Base-by-base conservation (phyloP, 306 rosid species). In the Mimosa bimucronata region DNA sequence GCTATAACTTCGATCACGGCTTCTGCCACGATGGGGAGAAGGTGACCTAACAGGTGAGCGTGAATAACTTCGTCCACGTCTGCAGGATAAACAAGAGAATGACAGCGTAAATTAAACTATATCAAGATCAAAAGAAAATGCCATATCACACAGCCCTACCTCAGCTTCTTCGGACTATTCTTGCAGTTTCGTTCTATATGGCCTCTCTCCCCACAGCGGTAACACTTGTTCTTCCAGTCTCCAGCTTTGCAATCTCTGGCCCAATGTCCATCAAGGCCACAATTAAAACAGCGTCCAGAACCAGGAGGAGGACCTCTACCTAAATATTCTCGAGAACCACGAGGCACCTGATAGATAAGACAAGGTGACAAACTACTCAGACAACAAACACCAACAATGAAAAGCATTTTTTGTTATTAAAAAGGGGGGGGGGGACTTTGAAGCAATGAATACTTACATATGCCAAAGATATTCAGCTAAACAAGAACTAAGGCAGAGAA, bases 301-400 rank as follows among this genome's bases (percentile, higher is more conserved):
- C 97, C 97, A 83, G 97, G 97, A 61, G 97, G 87, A 29, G 97
- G 94, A 30, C 94, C 94, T 75, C 97, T 85, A 34, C 94, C 97
- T 61, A 87, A 38, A 81, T 84, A 86, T 73, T 90, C 94, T 13
- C 94, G 89, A 50, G 97, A 92, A 57, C 97, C 92, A 19, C 97
- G 93, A 9, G 97, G 97, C 31, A 66, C 92, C 97, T 92, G 53
- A 15, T 79, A 67, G 44, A 34, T 75, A 31, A 23, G 26, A 30
- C n/a, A 50, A 76, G 60, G 74, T 70, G 41, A 50, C 28, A 34
- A 48, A 3, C 8, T 9, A 19, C 31, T 50, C 31, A 15, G 46
- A 25, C 74, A 28, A 46, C 9, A 30, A 45, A 29, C 16, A 31
- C 15, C 2, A 72, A 34, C 29, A 77, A 41, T 29, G 9, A 61